Evolutionary conservation across 177 flowering plant species (phyloP), one percentile per base, ranked within the genome.

Genomic region (Telopea speciosissima): DNA sequence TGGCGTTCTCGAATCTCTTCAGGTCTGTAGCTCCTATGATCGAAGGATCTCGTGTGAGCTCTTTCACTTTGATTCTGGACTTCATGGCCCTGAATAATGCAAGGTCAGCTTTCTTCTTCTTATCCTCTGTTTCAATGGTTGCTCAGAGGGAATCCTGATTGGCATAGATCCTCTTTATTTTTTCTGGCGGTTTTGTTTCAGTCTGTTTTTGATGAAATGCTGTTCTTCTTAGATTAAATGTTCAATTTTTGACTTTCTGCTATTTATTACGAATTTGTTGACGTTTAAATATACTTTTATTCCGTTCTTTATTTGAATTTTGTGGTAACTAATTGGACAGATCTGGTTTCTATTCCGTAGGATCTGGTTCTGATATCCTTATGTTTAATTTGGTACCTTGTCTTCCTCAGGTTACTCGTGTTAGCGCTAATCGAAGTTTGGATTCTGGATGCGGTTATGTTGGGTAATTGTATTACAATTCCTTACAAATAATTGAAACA

Each of bases 1-100:
- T 82, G 84, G 82, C 84, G 25, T 63, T 68, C 59, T 75, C 79
- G 22, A 69, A 79, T 70, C 77, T 77, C 56, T 28, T 82, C 71
- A 77, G 85, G 83, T 85, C 84, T 73, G 70, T 84, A 13, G 42
- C 78, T 56, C 58, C 84, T 69, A 23, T 74, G 28, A 8, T 68
- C 63, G 68, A 73, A 31, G 54, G 75, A n/a, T 73, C 80, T 26
- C 74, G 73, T n/a, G 71, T 68, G 75, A 74, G 68, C n/a, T 75
- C 54, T 68, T 76, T 3, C 49, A 67, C 22, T 72, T 78, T 5
- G 67, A 63, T 54, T 40, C 31, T 56, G 63, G 68, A 22, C 25
- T 56, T 73, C 54, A 36, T 31, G 26, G 77, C 0, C 68, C 80
- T 42, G 80, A 67, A 68, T 74, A 68, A 9, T 67, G 56, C 69